A percentile compares a stretch with the other conserved stretches of the same genome.
phyloP scores from a whole-genome alignment of 2,329 filamentous ascomycete species.

The Fusarium ramigenum region DNA sequence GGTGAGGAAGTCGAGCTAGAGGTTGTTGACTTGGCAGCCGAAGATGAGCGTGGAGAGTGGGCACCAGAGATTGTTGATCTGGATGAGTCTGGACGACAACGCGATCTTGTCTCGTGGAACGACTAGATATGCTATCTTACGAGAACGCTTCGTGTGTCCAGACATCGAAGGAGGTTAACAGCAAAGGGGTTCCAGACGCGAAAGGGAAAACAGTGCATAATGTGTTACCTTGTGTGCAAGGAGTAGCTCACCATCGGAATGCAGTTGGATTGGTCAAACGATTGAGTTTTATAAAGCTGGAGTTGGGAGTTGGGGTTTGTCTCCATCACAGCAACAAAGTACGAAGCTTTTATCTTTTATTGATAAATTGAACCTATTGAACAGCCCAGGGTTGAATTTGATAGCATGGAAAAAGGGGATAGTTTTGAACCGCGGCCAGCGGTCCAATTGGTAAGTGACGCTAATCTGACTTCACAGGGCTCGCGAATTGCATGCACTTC shows the following conservation, averaged over 20 bases:
- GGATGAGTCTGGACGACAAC: constrained; percentile 61
- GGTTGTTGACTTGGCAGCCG: constrained; percentile 61
- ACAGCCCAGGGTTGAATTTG: background rate
- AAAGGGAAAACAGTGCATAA: background rate
- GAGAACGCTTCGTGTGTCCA: background rate
- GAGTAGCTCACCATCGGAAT: background rate
- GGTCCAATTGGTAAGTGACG: background rate
- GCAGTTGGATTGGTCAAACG: background rate
- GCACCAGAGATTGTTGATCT: constrained; percentile 63
- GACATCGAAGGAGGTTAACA: background rate
- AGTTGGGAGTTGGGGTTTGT: constrained; percentile 3
- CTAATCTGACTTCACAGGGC: too few relatives aligned
- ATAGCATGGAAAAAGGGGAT: background rate
- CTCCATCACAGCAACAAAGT: background rate
- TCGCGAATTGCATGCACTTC: background rate
- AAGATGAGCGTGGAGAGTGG: constrained; percentile 64
- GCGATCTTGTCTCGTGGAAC: constrained; percentile 61
- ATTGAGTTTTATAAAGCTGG: constrained; percentile 2
- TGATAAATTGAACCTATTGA: background rate
- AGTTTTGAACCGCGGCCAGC: background rate
- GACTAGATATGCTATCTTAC: constrained; percentile 39
- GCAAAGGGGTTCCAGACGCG: background rate
- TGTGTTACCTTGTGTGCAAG: background rate
- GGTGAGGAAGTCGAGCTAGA: constrained; percentile 60
- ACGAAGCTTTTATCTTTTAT: background rate